Evolutionary conservation across 2,329 filamentous ascomycete species (phyloP).

Genomic region (Cordyceps javanica): DNA sequence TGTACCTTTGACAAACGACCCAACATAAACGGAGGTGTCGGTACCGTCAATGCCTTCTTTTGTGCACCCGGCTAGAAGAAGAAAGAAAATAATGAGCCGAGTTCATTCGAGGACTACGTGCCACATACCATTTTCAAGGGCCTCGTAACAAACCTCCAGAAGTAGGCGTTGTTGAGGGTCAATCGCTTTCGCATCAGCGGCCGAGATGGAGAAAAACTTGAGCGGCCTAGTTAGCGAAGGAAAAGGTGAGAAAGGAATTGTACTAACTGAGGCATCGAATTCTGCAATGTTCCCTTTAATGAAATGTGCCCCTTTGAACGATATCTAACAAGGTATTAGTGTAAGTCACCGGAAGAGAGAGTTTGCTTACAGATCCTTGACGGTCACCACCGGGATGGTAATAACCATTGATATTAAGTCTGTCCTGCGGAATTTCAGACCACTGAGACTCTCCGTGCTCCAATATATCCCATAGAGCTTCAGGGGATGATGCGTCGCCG

Average conservation of each 20-base stretch:
- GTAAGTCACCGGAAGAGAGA: background rate
- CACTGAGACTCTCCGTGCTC: constrained; percentile 38
- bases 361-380: constrained; percentile 38
- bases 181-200: constrained; percentile 45
- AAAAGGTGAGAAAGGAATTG: background rate
- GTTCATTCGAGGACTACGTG: background rate
- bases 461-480: constrained; percentile 44
- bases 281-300: constrained; percentile 38
- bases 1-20: constrained; percentile 44
- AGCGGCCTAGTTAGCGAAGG: background rate
- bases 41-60: constrained; percentile 38
- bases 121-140: constrained; percentile 40
- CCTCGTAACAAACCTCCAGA: constrained; percentile 45
- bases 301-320: constrained; percentile 45
- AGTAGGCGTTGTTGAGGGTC: constrained; percentile 49
- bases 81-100: background rate
- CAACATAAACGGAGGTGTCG: constrained; percentile 43
- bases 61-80: constrained; percentile 34
- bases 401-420: constrained; percentile 47
- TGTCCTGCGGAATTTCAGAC: constrained; percentile 41
- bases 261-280: constrained; percentile 44
- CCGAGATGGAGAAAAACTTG: constrained; percentile 45
- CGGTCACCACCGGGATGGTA: constrained; percentile 46
- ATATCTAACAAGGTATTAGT: constrained; percentile 29
- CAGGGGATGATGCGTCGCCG: constrained; percentile 38